These are phyloP conservation scores for Moesziomyces antarcticus DNA, from an alignment of 1,284 basidiomycete species.

Conservation along the genomic window DNA sequence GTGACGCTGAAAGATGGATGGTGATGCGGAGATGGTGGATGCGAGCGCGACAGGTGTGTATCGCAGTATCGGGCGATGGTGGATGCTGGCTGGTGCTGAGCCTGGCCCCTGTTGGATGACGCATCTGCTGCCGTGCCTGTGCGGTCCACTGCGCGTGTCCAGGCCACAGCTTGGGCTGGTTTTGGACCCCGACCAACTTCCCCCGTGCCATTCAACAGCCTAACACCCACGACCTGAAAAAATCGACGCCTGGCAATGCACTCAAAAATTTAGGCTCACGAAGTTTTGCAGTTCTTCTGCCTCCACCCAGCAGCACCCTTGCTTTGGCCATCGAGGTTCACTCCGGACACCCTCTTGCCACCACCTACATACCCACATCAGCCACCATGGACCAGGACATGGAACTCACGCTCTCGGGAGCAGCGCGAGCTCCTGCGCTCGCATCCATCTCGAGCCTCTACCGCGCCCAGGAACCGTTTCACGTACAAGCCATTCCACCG, in stretches of 20 bases:
- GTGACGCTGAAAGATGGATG: too few species aligned
- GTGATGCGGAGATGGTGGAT: conserved; percentile 14
- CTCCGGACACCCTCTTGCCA: neutral
- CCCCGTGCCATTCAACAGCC: neutral
- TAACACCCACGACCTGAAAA: neutral
- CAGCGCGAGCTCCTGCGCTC: conserved; percentile 33
- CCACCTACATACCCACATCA: neutral
- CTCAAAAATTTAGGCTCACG: neutral
- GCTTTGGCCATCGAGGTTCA: too few species aligned
- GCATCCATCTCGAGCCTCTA: conserved; percentile 22
- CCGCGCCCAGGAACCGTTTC: conserved; percentile 40
- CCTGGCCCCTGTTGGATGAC: conserved; percentile 36
- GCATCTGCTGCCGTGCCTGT: conserved; percentile 17
- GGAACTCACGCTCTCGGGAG: conserved; percentile 42
- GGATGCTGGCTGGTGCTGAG: conserved; percentile 2
- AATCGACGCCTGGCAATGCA: neutral
- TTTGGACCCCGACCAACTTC: neutral
- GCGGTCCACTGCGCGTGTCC: conserved; percentile 1
- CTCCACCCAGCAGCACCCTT: neutral
- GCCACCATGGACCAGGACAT: conserved; percentile 31
- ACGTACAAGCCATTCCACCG: conserved; percentile 43
- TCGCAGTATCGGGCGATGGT: neutral
- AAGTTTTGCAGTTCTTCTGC: neutral
- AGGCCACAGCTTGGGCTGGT: neutral
- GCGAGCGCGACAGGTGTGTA: neutral